Base-by-base conservation (phyloP, 1,284 basidiomycete species). In the Pterulicium gracile region DNA sequence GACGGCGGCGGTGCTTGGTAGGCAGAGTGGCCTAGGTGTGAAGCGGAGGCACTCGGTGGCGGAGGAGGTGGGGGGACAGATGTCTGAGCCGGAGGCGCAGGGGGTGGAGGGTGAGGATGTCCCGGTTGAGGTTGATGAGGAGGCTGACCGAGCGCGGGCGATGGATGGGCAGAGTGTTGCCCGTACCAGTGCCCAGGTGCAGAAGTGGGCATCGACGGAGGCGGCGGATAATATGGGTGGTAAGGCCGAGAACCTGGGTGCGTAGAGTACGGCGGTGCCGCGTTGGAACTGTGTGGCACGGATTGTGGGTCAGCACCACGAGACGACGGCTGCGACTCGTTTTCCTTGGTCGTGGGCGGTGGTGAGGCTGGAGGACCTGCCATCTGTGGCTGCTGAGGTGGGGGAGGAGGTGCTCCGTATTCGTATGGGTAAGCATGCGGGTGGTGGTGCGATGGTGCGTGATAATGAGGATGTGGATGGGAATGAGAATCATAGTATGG, bases 391-490 rank as follows among this genome's bases (percentile, higher is more conserved):
- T 10, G 7, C 7, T 7, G 27, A 32, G 27, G 27, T 10, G 27
- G 27, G n/a, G 43, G 23, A 4, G 43, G 43, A 15, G 43, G 21
- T 15, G 13, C 22, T 32, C 13, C 4, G 18, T n/a, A 41, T 7
- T n/a, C n/a, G 10, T 7, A 7, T 7, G 39, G 39, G 18, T 41
- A 41, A 10, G 10, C 39, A 19, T 34, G 32, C 20, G 18, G 20
- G 39, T 10, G 14, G 19, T 4, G 21, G 45, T 3, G 12, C 41
- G 27, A 24, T 47, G 49, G 24, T 50, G 45, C 3, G n/a, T 34
- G 27, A 10, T 10, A n/a, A 41, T 14, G 39, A 44, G 43, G 43
- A n/a, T 63, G 61, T 3, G 46, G 19, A 24, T 27, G 19, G 19
- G 24, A 24, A 14, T 43, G 40, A n/a, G 39, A 17, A 20, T 41